Evolutionary conservation across 2,329 filamentous ascomycete species (phyloP).

Genomic region (Canariomyces notabilis): DNA sequence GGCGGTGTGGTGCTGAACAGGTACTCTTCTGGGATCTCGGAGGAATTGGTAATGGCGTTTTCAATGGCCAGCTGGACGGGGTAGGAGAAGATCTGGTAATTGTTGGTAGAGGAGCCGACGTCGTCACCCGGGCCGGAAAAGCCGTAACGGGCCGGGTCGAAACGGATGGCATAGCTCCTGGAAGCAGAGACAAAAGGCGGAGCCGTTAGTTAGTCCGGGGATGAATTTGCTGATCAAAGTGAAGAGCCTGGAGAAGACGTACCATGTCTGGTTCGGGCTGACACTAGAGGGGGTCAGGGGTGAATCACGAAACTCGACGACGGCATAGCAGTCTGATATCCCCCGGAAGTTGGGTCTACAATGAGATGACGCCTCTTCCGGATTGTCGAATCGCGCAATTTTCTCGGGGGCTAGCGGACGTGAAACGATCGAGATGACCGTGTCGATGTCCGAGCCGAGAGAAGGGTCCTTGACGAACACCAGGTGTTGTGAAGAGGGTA

Average conservation of each 20-base stretch:
- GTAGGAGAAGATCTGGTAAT: slow-evolving; percentile 23
- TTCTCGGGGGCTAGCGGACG: slow-evolving; percentile 17
- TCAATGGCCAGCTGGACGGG: slow-evolving; percentile 33
- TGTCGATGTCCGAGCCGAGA: slow-evolving; percentile 25
- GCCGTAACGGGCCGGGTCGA: slow-evolving; percentile 27
- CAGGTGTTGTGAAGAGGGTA: slow-evolving; percentile 23
- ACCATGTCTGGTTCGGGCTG: slow-evolving; percentile 21
- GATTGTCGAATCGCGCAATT: slow-evolving; percentile 19
- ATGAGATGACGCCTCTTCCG: slow-evolving; percentile 13
- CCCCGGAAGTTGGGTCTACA: slow-evolving; percentile 27
- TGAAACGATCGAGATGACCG: slow-evolving; percentile 25
- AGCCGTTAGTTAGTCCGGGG: background rate
- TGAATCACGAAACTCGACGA: slow-evolving; percentile 29
- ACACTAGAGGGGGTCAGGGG: slow-evolving; percentile 20
- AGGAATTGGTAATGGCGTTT: slow-evolving; percentile 29
- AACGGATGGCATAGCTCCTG: slow-evolving; percentile 28
- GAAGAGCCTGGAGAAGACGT: background rate
- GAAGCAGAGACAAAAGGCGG: background rate
- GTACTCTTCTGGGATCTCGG: slow-evolving; percentile 18
- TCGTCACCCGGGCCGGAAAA: slow-evolving; percentile 46
- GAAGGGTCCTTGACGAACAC: slow-evolving; percentile 24
- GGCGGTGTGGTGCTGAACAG: slow-evolving; percentile 18
- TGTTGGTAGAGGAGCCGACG: slow-evolving; percentile 36
- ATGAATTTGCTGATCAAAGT: background rate
- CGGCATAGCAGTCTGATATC: slow-evolving; percentile 29